These are phyloP conservation scores for rapeseed (Brassica napus) DNA, from an alignment of 345 rosid genomes.

Conservation along the genomic window Da-Ae NC_063435.1:24765501-24766000, in stretches of 20 bases:
- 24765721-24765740: constrained; percentile 67
- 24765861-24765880: constrained; percentile 25
- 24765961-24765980: constrained; percentile 76
- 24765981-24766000: constrained; percentile 50
- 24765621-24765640: constrained; percentile 79
- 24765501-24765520: constrained; percentile 73
- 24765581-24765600: constrained; percentile 77
- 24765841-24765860: constrained; percentile 38
- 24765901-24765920: constrained; percentile 19
- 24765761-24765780: constrained; percentile 61
- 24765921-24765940: constrained; percentile 58
- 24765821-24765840: constrained; percentile 40
- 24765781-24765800: constrained; percentile 54
- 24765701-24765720: constrained; percentile 65
- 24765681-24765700: constrained; percentile 59
- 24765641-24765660: constrained; percentile 77
- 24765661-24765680: constrained; percentile 77
- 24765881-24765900: constrained; percentile 36
- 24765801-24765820: constrained; percentile 36
- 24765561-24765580: constrained; percentile 77
- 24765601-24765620: constrained; percentile 60
- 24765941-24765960: constrained; percentile 78
- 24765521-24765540: constrained; percentile 58
- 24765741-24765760: constrained; percentile 61
- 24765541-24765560: constrained; percentile 72